phyloP scores from a whole-genome alignment of 169 alveolate species.

The Eimeria necatrix region DNA sequence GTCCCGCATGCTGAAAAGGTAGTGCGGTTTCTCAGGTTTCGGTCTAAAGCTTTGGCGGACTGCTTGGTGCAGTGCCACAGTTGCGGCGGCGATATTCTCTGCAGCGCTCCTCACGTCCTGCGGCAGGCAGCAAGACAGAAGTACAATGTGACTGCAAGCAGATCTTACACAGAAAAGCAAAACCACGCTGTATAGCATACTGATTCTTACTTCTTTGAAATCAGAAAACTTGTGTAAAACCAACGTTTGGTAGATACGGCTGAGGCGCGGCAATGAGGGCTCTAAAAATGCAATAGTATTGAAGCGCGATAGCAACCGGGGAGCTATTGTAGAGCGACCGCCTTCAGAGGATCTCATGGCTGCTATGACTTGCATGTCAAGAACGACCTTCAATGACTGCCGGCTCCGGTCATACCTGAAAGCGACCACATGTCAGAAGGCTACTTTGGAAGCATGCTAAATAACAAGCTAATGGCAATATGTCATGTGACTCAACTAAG shows the following conservation, averaged over 20 bases:
- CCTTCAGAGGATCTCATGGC: conserved; percentile 98
- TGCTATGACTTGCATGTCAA: conserved; percentile 93
- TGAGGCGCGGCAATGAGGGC: conserved; percentile 82
- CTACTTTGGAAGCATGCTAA: not conserved
- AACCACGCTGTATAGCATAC: not conserved
- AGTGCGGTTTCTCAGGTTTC: conserved; percentile 96
- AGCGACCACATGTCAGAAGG: not conserved
- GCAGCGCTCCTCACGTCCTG: conserved; percentile 86
- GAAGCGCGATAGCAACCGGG: conserved; percentile 93
- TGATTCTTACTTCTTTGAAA: conserved; percentile 72
- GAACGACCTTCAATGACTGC: conserved; percentile 91
- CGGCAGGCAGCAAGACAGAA: not conserved
- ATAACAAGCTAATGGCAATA: not conserved
- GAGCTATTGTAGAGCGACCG: conserved; percentile 95
- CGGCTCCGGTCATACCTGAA: conserved; percentile 93
- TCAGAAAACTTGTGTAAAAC: conserved; percentile 81
- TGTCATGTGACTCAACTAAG: not conserved
- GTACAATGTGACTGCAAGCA: not conserved
- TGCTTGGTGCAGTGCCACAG: conserved; percentile 62
- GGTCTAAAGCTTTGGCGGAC: conserved; percentile 93
- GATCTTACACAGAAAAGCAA: too few relatives aligned
- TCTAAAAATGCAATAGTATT: conserved; percentile 88
- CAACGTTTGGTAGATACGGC: conserved; percentile 91
- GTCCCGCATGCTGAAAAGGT: conserved; percentile 97
- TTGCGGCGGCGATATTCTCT: conserved; percentile 87